Percentiles rank a stretch among this genome's conserved stretches.
phyloP scores from a whole-genome alignment of 2,329 filamentous ascomycete species.

The Diaporthe amygdali region DNA sequence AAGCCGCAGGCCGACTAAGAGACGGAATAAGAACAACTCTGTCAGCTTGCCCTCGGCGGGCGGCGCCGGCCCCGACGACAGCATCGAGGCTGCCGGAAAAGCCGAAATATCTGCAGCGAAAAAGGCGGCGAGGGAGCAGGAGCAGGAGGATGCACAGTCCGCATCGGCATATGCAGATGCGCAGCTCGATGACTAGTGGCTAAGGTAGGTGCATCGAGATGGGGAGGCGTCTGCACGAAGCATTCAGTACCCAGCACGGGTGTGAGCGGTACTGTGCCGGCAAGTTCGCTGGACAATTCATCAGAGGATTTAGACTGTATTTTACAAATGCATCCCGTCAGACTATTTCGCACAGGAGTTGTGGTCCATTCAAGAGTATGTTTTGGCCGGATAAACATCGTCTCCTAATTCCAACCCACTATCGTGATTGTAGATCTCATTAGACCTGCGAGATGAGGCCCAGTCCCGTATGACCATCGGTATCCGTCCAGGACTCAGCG shows the following conservation, averaged over 20 bases:
- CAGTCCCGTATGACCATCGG: background rate
- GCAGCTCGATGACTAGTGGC: conserved; percentile 4
- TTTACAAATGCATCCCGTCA: background rate
- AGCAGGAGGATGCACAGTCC: background rate
- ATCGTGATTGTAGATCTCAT: background rate
- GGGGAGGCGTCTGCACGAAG: background rate
- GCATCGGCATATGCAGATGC: conserved; percentile 2
- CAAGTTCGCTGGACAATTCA: background rate
- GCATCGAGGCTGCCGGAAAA: conserved; percentile 31
- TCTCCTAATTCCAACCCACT: no score
- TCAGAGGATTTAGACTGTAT: background rate
- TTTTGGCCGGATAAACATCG: background rate
- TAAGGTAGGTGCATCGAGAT: background rate
- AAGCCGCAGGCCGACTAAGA: conserved; percentile 60
- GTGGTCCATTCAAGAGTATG: no score
- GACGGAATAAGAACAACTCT: conserved; percentile 57
- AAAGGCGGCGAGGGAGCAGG: conserved; percentile 1
- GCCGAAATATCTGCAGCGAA: conserved; percentile 2
- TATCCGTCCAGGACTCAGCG: background rate
- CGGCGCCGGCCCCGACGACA: conserved; percentile 31
- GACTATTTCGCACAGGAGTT: background rate
- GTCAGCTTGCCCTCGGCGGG: background rate
- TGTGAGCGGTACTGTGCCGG: background rate
- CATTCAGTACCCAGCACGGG: background rate
- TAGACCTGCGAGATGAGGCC: background rate